A percentile compares a stretch with the other conserved stretches of the same genome.
Evolutionary conservation across 2,329 filamentous ascomycete genomes (phyloP).

Genomic region (Penicillium occitanis): DNA sequence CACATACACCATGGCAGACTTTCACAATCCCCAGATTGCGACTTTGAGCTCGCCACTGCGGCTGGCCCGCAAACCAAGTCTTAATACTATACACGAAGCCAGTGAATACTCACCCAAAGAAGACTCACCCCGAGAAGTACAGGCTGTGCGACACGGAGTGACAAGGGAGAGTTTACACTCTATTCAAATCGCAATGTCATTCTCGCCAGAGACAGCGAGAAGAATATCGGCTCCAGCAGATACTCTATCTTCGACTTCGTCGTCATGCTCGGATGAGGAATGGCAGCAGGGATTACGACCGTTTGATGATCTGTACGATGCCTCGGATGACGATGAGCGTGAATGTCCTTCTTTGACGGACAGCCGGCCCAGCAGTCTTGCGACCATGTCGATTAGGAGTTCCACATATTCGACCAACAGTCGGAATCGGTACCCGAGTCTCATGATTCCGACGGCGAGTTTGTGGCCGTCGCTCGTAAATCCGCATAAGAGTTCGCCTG

Average conservation of each 20-base stretch:
- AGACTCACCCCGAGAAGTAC: neutral
- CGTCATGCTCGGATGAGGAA: slow-evolving; percentile 56
- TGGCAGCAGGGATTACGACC: slow-evolving; percentile 65
- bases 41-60: slow-evolving; percentile 55
- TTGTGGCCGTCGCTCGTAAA: slow-evolving; percentile 57
- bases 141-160: slow-evolving; percentile 33
- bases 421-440: slow-evolving; percentile 55
- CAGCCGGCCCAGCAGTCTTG: slow-evolving; percentile 51
- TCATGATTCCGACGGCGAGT: slow-evolving; percentile 60
- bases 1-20: slow-evolving; percentile 43
- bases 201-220: slow-evolving; percentile 18
- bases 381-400: slow-evolving; percentile 42
- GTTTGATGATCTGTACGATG: slow-evolving; percentile 85
- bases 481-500: slow-evolving; percentile 50
- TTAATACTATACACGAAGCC: slow-evolving; percentile 67
- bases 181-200: slow-evolving; percentile 25
- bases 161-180: slow-evolving; percentile 20
- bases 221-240: slow-evolving; percentile 37
- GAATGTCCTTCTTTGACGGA: slow-evolving; percentile 51
- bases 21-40: slow-evolving; percentile 50
- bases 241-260: slow-evolving; percentile 29
- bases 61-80: slow-evolving; percentile 58
- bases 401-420: slow-evolving; percentile 40
- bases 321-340: slow-evolving; percentile 76
- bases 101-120: slow-evolving; percentile 30